Percentiles rank a stretch among this genome's conserved stretches.
Evolutionary conservation across 2,329 filamentous ascomycete genomes (phyloP).

Genomic region (Aspergillus floridensis): DNA sequence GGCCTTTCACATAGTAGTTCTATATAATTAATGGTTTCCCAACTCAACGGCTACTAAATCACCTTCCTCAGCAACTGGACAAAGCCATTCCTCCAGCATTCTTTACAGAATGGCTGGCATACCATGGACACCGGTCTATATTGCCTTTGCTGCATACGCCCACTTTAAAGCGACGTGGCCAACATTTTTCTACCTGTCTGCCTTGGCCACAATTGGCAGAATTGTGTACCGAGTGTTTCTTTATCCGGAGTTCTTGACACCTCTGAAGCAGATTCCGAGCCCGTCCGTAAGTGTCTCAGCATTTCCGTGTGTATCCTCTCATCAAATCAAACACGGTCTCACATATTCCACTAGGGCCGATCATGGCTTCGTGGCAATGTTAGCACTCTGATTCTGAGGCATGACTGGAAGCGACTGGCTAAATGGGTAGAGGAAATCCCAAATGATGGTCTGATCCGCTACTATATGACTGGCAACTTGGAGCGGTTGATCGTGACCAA

Average conservation of each 20-base stretch:
- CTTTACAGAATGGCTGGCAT: constrained; percentile 6
- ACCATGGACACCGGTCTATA: constrained; percentile 15
- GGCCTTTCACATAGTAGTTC: too few relatives aligned
- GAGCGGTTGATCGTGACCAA: constrained; percentile 62
- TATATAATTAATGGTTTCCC: background rate
- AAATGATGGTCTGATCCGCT: constrained; percentile 68
- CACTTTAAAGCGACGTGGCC: constrained; percentile 27
- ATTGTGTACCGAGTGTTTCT: constrained; percentile 45
- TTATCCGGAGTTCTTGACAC: constrained; percentile 59
- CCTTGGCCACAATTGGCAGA: constrained; percentile 21
- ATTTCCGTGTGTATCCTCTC: background rate
- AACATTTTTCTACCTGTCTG: constrained; percentile 24
- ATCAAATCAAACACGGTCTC: background rate
- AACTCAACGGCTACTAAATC: background rate
- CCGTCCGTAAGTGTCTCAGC: constrained; percentile 44
- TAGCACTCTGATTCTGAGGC: constrained; percentile 33
- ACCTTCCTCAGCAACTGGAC: background rate
- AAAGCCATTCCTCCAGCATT: background rate
- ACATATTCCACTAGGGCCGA: constrained; percentile 28
- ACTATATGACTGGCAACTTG: constrained; percentile 59
- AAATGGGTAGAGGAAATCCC: constrained; percentile 59
- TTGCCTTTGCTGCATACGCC: constrained; percentile 25
- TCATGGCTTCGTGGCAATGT: constrained; percentile 50
- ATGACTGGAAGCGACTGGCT: constrained; percentile 39
- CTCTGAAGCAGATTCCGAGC: constrained; percentile 56